Evolutionary conservation across 208 protist species (phyloP), one percentile per base, ranked within the genome.

Genomic region (Polymyxa betae): DNA sequence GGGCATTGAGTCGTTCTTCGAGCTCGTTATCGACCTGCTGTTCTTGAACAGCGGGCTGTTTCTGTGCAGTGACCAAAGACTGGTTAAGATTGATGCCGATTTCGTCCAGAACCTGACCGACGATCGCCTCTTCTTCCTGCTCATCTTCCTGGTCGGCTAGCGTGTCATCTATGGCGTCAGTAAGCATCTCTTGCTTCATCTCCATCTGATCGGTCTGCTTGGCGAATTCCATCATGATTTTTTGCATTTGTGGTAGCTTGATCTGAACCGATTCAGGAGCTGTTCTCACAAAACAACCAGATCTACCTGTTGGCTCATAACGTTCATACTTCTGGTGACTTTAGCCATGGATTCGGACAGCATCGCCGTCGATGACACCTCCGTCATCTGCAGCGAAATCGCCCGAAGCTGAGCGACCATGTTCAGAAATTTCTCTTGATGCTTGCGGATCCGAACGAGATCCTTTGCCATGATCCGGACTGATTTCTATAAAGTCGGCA

Each of bases 101-200:
- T 49, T 90, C 89, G 89, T 90, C 89, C n/a, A 90, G 60, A 64
- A 90, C 89, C 32, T 90, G 89, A 5, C 68, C 68, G n/a, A 90
- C 89, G 89, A 90, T 90, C 20, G 12, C 38, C 1, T 90, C 89
- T 35, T 44, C 24, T 64, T 90, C 45, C 49, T 90, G 60, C 49
- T 90, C 89, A 32, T 90, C 89, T 64, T 89, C 89, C 44, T 82
- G 5, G 49, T 90, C 45, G 10, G 89, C 41, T 32, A 90, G 16
- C 60, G 68, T 49, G 68, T 90, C 89, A 32, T 90, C 89, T 10
- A 90, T 64, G n/a, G 89, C 89, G 35, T 90, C 89, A 24, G 54
- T 45, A 44, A 90, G 16, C 41, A 90, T 77, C 49, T 90, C 89
- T n/a, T 90, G 89, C 49, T 90, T 90, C 89, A 90, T 90, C 89